Evolutionary conservation across 192 early-diverging fungal species (phyloP), one percentile per base, ranked within the genome.

Genomic region (Mortierella hygrophila): DNA sequence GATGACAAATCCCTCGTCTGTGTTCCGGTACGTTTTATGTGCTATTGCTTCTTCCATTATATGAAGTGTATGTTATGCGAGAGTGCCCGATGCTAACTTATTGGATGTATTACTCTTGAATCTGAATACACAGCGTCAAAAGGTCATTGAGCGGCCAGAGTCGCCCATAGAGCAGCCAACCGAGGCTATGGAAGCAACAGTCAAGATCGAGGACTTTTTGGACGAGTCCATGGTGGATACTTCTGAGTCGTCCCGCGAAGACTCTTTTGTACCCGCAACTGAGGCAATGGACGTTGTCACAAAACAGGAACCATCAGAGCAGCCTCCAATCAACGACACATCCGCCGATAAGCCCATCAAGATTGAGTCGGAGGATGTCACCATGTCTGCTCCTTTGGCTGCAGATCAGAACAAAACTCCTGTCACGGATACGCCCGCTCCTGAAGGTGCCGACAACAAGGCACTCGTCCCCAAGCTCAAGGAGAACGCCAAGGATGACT

Each of bases 1-100:
- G 78, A 83, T 9, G 94, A 96, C 83, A 96, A 96, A 84, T 86
- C 92, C 3, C 75, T 75, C 26, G 54, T 96, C 21, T 97, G 96
- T 83, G 84, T 95, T 10, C 86, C 90, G 72, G 93, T 94, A 85
- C 88, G 81, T 21, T n/a, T 26, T 75, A 70, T 73, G 71, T 60
- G 26, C 44, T 52, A 16, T 38, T 42, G 40, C n/a, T 54, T 32
- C 29, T 46, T 26, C 21, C 16, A 70, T 35, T 7, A 16, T 44
- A 40, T 41, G 11, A 37, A 44, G 6, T 73, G 40, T 18, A 16
- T 47, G 26, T 16, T 15, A 6, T 70, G 69, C 3, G 35, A 41
- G 26, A 1, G 60, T 65, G 13, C 29, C 0, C 42, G 37, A 11
- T 20, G 26, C 18, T 78, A 79, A 47, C 47, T 52, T 76, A 18